These are phyloP conservation scores for Plectosphaerella cucumerina DNA, from an alignment of 2,329 filamentous ascomycete species.

Conservation along the genomic window DNA sequence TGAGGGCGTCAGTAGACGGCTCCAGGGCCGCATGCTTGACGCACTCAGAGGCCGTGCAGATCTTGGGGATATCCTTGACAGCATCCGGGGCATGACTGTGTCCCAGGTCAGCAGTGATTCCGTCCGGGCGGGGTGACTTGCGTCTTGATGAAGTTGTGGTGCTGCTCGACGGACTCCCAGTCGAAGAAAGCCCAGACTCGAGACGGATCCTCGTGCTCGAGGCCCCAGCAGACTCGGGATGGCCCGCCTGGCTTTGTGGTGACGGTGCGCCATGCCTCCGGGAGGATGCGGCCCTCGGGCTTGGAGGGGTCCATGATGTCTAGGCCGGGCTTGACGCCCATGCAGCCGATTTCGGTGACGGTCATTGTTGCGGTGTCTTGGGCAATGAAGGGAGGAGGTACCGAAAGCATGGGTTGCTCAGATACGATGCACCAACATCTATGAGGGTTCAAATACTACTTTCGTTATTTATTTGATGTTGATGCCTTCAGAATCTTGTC, in stretches of 20 bases:
- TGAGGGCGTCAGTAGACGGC: constrained; percentile 11
- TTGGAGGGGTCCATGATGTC: constrained; percentile 14
- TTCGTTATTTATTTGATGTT: too few species aligned
- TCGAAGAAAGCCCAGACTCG: constrained; percentile 19
- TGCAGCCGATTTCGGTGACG: constrained; percentile 16
- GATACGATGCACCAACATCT: too few species aligned
- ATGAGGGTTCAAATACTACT: too few species aligned
- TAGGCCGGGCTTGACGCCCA: constrained; percentile 15
- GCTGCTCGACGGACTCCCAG: constrained; percentile 19
- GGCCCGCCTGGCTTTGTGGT: constrained; percentile 14
- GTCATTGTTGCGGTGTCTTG: constrained; percentile 2
- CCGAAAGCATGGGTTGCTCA: too few species aligned
- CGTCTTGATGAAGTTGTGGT: constrained; percentile 15
- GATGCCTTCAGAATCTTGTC: too few species aligned
- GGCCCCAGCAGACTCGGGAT: constrained; percentile 13
- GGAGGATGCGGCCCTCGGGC: constrained; percentile 12
- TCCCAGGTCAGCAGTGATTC: not conserved
- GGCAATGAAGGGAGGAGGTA: too few species aligned
- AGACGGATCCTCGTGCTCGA: constrained; percentile 15
- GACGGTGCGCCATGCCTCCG: constrained; percentile 8
- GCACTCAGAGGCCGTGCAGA: constrained; percentile 14
- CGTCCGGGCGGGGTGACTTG: constrained; percentile 2
- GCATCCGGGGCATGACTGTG: constrained; percentile 12
- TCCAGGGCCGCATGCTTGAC: constrained; percentile 15
- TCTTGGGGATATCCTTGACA: constrained; percentile 12